A percentile compares a stretch with the other conserved stretches of the same genome.
These are phyloP conservation scores for Penicillium goetzii DNA, from an alignment of 495 filamentous ascomycete genomes.

Conservation along the genomic window DNA sequence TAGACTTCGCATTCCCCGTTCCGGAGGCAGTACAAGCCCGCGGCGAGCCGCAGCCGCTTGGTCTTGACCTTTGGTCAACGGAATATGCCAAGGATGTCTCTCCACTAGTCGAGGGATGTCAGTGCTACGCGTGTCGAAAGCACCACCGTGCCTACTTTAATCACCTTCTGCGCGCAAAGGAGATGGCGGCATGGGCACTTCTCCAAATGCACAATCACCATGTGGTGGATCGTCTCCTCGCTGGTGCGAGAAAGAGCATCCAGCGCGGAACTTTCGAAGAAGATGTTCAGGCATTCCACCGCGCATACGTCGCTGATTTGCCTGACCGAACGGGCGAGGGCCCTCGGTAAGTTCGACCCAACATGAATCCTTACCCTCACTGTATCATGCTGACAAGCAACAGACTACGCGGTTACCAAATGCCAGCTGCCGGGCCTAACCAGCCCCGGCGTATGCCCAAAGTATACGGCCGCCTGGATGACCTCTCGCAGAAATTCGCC, in stretches of 20 bases:
- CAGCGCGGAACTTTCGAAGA: conserved; percentile 63
- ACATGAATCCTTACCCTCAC: conserved; percentile 4
- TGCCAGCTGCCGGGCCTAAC: conserved; percentile 65
- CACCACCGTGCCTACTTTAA: conserved; percentile 88
- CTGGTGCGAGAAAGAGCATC: conserved; percentile 64
- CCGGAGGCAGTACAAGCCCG: conserved; percentile 26
- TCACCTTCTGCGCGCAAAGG: conserved; percentile 83
- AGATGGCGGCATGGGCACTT: conserved; percentile 95
- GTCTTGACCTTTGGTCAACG: conserved; percentile 72
- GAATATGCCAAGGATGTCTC: conserved; percentile 58
- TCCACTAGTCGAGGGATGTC: conserved; percentile 64
- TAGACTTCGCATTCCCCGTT: conserved; percentile 78
- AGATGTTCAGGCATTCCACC: conserved; percentile 58
- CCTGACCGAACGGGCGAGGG: conserved; percentile 76
- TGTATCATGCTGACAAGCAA: conserved; percentile 11
- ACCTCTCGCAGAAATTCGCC: conserved; percentile 50
- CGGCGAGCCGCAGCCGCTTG: conserved; percentile 56
- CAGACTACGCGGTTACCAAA: conserved; percentile 82
- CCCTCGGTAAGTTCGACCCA: conserved; percentile 60
- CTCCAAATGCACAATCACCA: conserved; percentile 89
- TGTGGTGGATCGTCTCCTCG: conserved; percentile 73
- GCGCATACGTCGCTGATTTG: conserved; percentile 65
- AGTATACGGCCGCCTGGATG: conserved; percentile 62
- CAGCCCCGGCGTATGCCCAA: conserved; percentile 69
- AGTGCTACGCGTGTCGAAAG: conserved; percentile 80